Evolutionary conservation across 495 filamentous ascomycete species (phyloP).

Genomic region (Trichoderma gamsii): DNA sequence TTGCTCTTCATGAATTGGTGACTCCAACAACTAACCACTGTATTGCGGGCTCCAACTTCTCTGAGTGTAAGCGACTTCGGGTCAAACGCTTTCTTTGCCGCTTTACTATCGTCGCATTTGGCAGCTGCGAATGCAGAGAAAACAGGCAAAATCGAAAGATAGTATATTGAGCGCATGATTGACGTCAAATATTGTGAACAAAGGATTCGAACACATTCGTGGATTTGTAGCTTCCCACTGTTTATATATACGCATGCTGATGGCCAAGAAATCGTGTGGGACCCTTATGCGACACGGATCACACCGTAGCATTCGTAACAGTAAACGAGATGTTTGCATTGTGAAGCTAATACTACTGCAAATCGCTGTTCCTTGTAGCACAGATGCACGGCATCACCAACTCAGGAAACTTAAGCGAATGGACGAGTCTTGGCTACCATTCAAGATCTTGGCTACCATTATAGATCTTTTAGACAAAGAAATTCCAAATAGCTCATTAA

Average conservation of each 20-base stretch:
- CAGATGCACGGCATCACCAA: background rate
- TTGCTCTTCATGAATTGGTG: background rate
- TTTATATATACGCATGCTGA: background rate
- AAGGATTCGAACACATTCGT: background rate
- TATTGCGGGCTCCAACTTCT: slow-evolving; percentile 15
- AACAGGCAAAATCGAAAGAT: background rate
- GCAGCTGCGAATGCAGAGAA: background rate
- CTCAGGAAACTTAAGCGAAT: background rate
- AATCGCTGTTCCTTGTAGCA: background rate
- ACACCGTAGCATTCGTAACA: background rate
- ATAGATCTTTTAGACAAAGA: background rate
- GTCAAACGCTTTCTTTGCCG: background rate
- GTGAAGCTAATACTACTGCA: background rate
- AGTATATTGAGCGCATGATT: background rate
- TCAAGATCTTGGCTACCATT: background rate
- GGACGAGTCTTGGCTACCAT: background rate
- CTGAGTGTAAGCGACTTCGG: background rate
- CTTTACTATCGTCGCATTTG: background rate
- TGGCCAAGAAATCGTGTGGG: background rate
- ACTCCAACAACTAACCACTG: background rate
- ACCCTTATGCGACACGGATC: background rate
- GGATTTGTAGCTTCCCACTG: background rate
- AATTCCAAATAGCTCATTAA: background rate
- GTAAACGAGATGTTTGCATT: background rate
- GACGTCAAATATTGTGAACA: too few species aligned